Conservation (phyloP, 768 basidiomycete genomes). For the Rhizopogon vinicolor region DNA sequence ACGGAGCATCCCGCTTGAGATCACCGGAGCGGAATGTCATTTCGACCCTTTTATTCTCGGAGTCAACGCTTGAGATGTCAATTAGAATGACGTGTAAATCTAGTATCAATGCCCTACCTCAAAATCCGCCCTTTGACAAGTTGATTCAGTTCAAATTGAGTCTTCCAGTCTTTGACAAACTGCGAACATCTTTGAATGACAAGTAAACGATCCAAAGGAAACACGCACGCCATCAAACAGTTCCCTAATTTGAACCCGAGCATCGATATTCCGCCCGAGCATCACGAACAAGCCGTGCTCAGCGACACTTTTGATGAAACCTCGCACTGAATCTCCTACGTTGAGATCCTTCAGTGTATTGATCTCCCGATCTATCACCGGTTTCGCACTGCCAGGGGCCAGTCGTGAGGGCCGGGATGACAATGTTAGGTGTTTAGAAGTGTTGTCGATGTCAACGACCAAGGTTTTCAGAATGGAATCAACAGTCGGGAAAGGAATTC, state of each 20-base stretch:
- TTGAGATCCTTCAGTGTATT: conserved; percentile 55
- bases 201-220: background rate
- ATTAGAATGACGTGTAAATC: conserved; percentile 5
- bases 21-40: conserved; percentile 80
- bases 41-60: conserved; percentile 76
- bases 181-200: conserved; percentile 27
- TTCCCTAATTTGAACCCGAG: conserved; percentile 89
- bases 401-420: conserved; percentile 77
- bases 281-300: conserved; percentile 89
- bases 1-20: conserved; percentile 34
- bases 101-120: conserved; percentile 39
- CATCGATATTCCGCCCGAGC: conserved; percentile 79
- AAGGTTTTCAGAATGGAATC: conserved; percentile 66
- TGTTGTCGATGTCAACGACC: conserved; percentile 65
- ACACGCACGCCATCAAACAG: conserved; percentile 74
- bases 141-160: conserved; percentile 72
- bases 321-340: conserved; percentile 73
- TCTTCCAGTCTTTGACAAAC: conserved; percentile 97
- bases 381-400: conserved; percentile 41
- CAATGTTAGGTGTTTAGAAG: conserved; percentile 65
- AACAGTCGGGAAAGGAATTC: conserved; percentile 51
- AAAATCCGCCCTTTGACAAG: conserved; percentile 84
- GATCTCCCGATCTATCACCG: conserved; percentile 68
- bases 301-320: conserved; percentile 84
- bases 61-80: conserved; percentile 54